phyloP scores from a whole-genome alignment of 1,139 yeast genomes.

The Schizosaccharomyces versatilis region DNA sequence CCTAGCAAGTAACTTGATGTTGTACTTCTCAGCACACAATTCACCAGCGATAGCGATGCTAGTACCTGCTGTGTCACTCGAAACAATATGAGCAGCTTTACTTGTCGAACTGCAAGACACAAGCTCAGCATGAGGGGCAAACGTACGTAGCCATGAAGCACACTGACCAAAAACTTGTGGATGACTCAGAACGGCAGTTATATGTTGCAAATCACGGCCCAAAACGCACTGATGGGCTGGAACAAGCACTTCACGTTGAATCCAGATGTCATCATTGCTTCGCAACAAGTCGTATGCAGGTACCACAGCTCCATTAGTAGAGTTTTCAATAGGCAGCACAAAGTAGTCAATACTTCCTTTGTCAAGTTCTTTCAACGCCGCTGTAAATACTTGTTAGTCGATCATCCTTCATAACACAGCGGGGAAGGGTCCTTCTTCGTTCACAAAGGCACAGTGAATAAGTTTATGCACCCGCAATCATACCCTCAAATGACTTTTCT shows the following conservation, averaged over 20 bases:
- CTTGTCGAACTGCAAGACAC: conserved; percentile 68
- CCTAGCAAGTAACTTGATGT: conserved; percentile 31
- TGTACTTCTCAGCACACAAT: conserved; percentile 46
- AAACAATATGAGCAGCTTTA: conserved; percentile 52
- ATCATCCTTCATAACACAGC: too few relatives aligned
- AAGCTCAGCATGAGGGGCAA: conserved; percentile 22
- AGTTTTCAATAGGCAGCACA: conserved; percentile 81
- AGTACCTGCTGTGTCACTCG: conserved; percentile 17
- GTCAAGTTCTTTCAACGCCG: not conserved
- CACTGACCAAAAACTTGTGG: conserved; percentile 98
- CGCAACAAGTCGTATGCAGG: conserved; percentile 63
- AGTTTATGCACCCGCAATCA: not conserved
- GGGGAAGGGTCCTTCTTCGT: too few relatives aligned
- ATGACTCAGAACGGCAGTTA: conserved; percentile 22
- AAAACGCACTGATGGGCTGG: conserved; percentile 53
- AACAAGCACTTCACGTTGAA: conserved; percentile 57
- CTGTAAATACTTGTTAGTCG: not conserved
- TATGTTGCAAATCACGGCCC: conserved; percentile 18
- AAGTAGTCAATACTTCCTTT: conserved; percentile 24
- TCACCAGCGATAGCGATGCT: conserved; percentile 35
- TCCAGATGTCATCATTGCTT: not conserved
- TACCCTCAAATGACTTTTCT: not conserved
- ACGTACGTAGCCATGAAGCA: conserved; percentile 26
- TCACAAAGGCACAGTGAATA: not conserved
- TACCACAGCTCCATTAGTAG: conserved; percentile 84